Evolutionary conservation across 225 moss, liverwort and hornwort genomes (phyloP), one percentile per base, ranked within the genome.

Genomic region (Pleurozium schreberi): DNA sequence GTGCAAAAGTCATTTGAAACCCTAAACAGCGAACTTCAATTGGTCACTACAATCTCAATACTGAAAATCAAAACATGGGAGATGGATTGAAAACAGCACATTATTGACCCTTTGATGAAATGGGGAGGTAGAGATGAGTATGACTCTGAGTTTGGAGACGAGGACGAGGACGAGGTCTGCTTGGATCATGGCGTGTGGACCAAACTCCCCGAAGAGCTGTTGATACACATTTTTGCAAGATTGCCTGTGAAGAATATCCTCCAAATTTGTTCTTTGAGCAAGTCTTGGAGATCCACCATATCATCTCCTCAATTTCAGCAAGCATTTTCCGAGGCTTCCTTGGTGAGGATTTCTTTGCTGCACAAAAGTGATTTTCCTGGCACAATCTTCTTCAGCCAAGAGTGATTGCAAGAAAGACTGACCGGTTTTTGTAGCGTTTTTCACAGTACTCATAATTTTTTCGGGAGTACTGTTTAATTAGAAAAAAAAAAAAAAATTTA

Each of bases 291-390:
- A 76, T 52, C 52, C 23, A 52, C 76, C 14, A 36, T 76, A 36
- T 34, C 23, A 8, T 53, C 36, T 53, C 36, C 53, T 53, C 14
- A 53, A 77, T 77, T 77, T 53, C 77, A 63, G 33, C 34, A 47
- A 63, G 63, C 22, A 15, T 82, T 82, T 82, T 82, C 22, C 10
- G 63, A 82, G 22, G 49, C 82, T 63, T 82, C 82, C 15, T 23
- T 82, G 2, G 82, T 82, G 82, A 36, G 16, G 34, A 43, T 82
- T 49, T 45, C 82, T 63, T 5, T 82, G 15, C 5, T 53, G 14
- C 1, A 1, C 23, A 1, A 14, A 3, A 47, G 0, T 36, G 7
- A 16, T 47, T 1, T 47, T 2, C 18, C 15, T 82, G 23, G 15
- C 22, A 82, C 15, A 47, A 31, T 64, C 33, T 63, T 82, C 49